Percentiles rank a stretch among this genome's conserved stretches.
These are phyloP conservation scores for Ceraceosorus guamensis DNA, from an alignment of 1,284 basidiomycete genomes.

Conservation along the genomic window DNA sequence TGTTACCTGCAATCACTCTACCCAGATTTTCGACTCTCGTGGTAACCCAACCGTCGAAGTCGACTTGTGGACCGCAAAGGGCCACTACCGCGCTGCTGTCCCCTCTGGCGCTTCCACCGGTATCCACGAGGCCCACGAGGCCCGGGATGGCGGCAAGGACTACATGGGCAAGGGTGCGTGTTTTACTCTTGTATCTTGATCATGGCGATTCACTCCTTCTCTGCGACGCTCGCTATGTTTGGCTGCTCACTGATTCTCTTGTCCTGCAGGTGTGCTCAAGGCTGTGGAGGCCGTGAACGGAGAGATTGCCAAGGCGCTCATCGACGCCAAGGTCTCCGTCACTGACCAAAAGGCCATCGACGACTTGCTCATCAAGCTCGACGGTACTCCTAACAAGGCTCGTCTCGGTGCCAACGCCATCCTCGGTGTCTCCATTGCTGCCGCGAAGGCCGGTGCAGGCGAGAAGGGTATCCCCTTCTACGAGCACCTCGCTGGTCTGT, in stretches of 20 bases:
- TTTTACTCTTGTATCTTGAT: not conserved
- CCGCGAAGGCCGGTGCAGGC: slow-evolving; percentile 78
- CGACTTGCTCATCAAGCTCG: slow-evolving; percentile 96
- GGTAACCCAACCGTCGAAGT: slow-evolving; percentile 49
- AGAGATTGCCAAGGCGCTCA: slow-evolving; percentile 78
- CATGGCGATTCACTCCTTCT: not conserved
- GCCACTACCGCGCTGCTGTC: slow-evolving; percentile 87
- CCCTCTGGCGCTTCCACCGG: slow-evolving; percentile 98
- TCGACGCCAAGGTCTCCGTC: slow-evolving; percentile 77
- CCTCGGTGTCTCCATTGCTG: slow-evolving; percentile 95
- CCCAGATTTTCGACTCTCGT: slow-evolving; percentile 33
- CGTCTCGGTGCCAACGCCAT: slow-evolving; percentile 99
- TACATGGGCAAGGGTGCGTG: slow-evolving; percentile 74
- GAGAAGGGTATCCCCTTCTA: slow-evolving; percentile 75
- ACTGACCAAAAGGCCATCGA: slow-evolving; percentile 94
- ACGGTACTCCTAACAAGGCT: slow-evolving; percentile 97
- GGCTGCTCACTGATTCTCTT: not conserved
- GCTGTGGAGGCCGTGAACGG: slow-evolving; percentile 93
- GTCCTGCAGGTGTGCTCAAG: slow-evolving; percentile 71
- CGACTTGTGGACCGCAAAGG: slow-evolving; percentile 44
- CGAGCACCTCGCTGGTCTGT: slow-evolving; percentile 89
- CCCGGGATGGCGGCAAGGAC: slow-evolving; percentile 90
- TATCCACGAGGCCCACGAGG: slow-evolving; percentile 95
- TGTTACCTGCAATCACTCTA: not conserved
- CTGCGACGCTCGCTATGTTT: not conserved